Evolutionary conservation across 352 stramenopile species (phyloP).

Genomic region (Phytophthora palmivora): DNA sequence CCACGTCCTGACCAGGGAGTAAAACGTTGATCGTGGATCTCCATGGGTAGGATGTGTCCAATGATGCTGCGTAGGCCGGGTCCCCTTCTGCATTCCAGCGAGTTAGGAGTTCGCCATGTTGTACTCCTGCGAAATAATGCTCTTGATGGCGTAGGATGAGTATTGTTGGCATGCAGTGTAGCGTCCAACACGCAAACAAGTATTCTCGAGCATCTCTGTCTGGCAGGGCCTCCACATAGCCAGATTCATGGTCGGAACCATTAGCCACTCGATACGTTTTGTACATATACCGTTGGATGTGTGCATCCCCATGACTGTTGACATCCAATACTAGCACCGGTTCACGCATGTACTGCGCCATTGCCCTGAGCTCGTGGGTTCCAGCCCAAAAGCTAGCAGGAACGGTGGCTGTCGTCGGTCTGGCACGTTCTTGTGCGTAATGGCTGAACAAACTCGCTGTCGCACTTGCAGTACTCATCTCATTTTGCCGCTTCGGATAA

Average conservation of each 20-base stretch:
- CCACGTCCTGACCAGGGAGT: neutral
- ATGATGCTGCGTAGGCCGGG: neutral
- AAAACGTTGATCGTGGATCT: neutral
- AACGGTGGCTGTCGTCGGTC: neutral
- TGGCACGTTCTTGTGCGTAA: neutral
- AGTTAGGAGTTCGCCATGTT: conserved; percentile 5
- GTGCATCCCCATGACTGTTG: neutral
- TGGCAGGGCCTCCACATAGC: conserved; percentile 1
- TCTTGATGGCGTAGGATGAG: conserved; percentile 6
- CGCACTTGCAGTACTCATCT: no score
- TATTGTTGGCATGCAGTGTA: conserved; percentile 6
- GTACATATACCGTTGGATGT: conserved; percentile 10
- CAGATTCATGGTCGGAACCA: conserved; percentile 1
- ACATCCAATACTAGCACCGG: conserved; percentile 6
- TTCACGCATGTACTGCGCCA: conserved; percentile 8
- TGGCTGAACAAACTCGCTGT: no score
- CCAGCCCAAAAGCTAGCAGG: conserved; percentile 4
- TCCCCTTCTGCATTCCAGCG: conserved; percentile 8
- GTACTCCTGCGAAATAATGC: conserved; percentile 2
- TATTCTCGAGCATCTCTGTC: conserved; percentile 1
- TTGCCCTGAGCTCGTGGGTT: conserved; percentile 1
- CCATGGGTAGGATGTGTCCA: neutral
- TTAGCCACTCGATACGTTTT: neutral
- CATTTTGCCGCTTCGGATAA: no score
- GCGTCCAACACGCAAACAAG: neutral